Evolutionary conservation across 2,329 filamentous ascomycete genomes (phyloP).

Genomic region (Apiospora aurea): DNA sequence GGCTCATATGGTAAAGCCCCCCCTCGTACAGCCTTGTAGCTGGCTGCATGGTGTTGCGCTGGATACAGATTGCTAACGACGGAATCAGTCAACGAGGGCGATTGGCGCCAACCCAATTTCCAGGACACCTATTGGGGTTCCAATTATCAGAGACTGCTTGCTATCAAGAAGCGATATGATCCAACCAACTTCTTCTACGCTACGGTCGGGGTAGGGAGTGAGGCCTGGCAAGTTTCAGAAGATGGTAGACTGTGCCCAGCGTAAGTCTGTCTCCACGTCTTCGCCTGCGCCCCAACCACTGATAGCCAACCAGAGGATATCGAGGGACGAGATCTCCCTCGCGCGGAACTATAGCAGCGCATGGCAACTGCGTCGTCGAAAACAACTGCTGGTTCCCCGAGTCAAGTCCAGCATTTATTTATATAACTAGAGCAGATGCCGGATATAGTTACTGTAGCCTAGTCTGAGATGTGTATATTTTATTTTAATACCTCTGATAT

Average conservation of each 20-base stretch:
- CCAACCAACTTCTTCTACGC: slow-evolving; percentile 22
- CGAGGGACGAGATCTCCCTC: background rate
- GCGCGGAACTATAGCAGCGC: too few species aligned
- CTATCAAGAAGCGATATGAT: slow-evolving; percentile 22
- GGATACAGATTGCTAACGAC: background rate
- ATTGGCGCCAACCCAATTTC: slow-evolving; percentile 45
- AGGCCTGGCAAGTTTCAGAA: slow-evolving; percentile 15
- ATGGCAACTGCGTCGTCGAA: too few species aligned
- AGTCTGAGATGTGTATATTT: background rate
- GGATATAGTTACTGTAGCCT: background rate
- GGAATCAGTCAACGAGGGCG: slow-evolving; percentile 47
- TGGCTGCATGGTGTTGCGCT: background rate
- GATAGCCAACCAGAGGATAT: background rate
- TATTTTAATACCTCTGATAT: background rate
- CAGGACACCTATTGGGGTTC: slow-evolving; percentile 39
- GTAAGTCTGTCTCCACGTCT: background rate
- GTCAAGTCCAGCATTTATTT: background rate
- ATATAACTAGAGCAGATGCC: background rate
- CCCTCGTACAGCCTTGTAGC: background rate
- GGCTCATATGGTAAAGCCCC: slow-evolving; percentile 37
- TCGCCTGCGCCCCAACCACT: background rate
- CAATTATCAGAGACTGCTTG: slow-evolving; percentile 21
- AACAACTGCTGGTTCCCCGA: background rate
- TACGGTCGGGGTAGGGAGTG: slow-evolving; percentile 22
- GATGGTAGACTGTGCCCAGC: slow-evolving; percentile 15